These are phyloP conservation scores for Kwoniella europaea DNA, from an alignment of 768 basidiomycete genomes.

Conservation along the genomic window DNA sequence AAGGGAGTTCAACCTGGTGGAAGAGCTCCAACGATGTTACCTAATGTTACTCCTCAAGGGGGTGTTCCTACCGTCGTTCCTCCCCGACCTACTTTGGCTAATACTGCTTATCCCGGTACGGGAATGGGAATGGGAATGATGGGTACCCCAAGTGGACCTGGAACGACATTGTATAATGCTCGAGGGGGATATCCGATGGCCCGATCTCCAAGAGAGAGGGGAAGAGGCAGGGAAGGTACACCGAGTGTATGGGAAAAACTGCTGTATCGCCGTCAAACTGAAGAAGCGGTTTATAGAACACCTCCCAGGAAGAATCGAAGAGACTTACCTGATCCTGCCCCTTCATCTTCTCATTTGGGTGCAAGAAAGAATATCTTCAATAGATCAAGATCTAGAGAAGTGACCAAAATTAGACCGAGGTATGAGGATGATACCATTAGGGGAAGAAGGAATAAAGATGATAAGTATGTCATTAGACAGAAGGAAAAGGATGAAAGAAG, in stretches of 20 bases:
- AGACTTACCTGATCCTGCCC: conserved; percentile 3
- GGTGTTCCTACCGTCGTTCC: conserved; percentile 10
- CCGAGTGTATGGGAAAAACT: conserved; percentile 19
- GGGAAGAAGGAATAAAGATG: background rate
- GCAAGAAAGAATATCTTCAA: background rate
- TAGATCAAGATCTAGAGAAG: background rate
- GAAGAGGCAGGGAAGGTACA: background rate
- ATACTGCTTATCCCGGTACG: conserved; percentile 5
- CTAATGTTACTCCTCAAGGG: background rate
- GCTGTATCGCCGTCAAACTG: conserved; percentile 8
- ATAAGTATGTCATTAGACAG: conserved; percentile 1
- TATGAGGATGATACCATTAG: background rate
- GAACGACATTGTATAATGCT: conserved; percentile 11
- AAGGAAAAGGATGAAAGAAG: conserved; percentile 20
- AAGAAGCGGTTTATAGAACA: conserved; percentile 6
- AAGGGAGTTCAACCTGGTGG: conserved; percentile 12
- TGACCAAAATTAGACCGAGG: background rate
- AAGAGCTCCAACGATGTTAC: conserved; percentile 15
- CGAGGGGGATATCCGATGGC: conserved; percentile 3
- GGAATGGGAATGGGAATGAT: background rate
- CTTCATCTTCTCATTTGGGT: conserved; percentile 2
- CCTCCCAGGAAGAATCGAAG: background rate
- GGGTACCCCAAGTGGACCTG: background rate
- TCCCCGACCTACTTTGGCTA: conserved; percentile 5
- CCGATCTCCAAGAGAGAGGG: background rate